Base-by-base conservation (phyloP, 148 eudicot genomes). In the Pouteria glomerata region DNA sequence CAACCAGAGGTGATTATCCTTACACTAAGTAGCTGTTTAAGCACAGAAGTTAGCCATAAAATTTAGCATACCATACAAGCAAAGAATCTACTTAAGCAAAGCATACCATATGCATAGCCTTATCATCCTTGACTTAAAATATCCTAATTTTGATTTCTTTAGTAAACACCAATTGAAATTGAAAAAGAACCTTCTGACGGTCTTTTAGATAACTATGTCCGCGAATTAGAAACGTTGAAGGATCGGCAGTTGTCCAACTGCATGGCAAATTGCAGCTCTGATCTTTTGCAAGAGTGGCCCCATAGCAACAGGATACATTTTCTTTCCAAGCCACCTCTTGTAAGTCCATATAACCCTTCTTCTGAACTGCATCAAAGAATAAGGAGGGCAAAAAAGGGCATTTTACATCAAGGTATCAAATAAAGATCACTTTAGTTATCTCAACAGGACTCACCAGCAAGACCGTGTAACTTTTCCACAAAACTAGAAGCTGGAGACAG, bases 201-300 rank as follows among this genome's bases (percentile, higher is more conserved):
- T 90, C 86, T 53, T 57, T 57, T 39, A 86, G 73, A 80, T 88
- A 90, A 64, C 30, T 84, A 12, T 79, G 70, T 56, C 92, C 92
- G 29, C 96, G 90, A 47, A 90, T 83, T 18, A 84, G 76, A 77
- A 83, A 90, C 3, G 83, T 30, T 21, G 89, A 81, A 69, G 92
- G 90, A 71, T 88, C 90, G 10, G 85, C 80, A 56, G 79, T 70
- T 35, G 86, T 68, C 89, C 92, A 90, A 65, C 83, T 86, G 83
- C 86, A 84, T 26, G 86, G 85, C 79, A 78, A 70, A 62, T 52
- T 78, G 64, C 66, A 72, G 63, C 48, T 78, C 7, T 83, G 78
- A 57, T 90, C 92, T 65, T 83, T 76, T 71, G 86, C 77, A 57
- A 90, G 87, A 27, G 89, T 90, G 30, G 85, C 67, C 21, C 90